Conservation (phyloP, 2,329 filamentous ascomycete genomes). For the Dothistroma pini region DNA sequence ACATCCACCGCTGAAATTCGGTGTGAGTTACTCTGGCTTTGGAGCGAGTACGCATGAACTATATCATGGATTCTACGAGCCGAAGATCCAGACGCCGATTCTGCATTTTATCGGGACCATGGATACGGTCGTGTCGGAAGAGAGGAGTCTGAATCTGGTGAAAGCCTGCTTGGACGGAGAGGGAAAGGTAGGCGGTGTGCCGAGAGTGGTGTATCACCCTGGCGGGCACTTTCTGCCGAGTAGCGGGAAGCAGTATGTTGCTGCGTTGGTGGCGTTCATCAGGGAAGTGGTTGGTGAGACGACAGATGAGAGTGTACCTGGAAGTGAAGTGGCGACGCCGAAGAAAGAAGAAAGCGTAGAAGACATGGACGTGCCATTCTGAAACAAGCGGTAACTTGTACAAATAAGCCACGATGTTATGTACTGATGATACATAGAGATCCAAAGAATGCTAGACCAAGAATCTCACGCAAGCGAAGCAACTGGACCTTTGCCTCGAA, state of each 20-base stretch:
- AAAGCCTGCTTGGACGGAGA: constrained; percentile 57
- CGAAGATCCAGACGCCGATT: constrained; percentile 69
- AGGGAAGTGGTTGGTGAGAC: constrained; percentile 47
- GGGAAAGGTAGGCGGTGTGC: constrained; percentile 36
- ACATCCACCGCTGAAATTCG: constrained; percentile 64
- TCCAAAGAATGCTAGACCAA: not conserved
- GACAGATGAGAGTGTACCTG: constrained; percentile 10
- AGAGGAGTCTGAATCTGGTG: constrained; percentile 62
- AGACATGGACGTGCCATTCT: constrained; percentile 68
- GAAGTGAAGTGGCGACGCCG: constrained; percentile 24
- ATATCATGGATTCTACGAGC: constrained; percentile 69
- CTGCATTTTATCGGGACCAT: constrained; percentile 79
- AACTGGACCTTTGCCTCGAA: not conserved
- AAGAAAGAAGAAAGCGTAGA: constrained; percentile 56
- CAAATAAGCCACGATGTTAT: not conserved
- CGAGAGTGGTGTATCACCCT: constrained; percentile 66
- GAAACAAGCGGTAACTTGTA: constrained; percentile 17
- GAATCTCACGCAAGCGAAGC: not conserved
- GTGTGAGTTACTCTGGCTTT: constrained; percentile 75
- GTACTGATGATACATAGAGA: not conserved
- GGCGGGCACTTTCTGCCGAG: constrained; percentile 86
- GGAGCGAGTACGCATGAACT: constrained; percentile 56
- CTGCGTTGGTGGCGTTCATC: constrained; percentile 71
- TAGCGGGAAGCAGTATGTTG: constrained; percentile 72
- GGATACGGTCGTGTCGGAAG: constrained; percentile 85